A percentile compares a stretch with the other conserved stretches of the same genome.
These are phyloP conservation scores for Blastomyces parvus DNA, from an alignment of 2,329 filamentous ascomycete genomes.

Conservation along the genomic window DNA sequence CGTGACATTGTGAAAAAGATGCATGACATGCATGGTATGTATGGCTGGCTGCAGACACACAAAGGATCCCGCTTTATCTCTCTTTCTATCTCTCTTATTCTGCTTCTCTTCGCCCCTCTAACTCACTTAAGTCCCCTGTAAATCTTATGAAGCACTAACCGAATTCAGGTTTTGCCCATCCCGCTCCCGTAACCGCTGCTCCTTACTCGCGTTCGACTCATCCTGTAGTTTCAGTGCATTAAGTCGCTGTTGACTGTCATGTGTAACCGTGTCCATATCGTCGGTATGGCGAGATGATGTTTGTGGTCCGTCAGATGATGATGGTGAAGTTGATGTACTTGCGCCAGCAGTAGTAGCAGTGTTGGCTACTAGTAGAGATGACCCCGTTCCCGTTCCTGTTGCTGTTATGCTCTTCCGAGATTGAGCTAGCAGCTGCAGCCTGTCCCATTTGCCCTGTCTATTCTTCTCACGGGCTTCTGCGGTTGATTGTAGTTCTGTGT, in stretches of 20 bases:
- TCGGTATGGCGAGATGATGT: conserved; percentile 38
- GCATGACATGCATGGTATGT: not conserved
- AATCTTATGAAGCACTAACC: conserved; percentile 30
- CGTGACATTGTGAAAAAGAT: not conserved
- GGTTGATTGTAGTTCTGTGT: conserved; percentile 90
- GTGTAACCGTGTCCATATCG: conserved; percentile 67
- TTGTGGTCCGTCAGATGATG: conserved; percentile 19
- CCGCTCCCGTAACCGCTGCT: conserved; percentile 39
- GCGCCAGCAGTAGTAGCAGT: conserved; percentile 15
- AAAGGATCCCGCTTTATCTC: not conserved
- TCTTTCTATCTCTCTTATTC: not conserved
- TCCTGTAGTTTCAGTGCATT: conserved; percentile 88
- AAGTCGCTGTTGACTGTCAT: conserved; percentile 76
- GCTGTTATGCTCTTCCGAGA: conserved; percentile 47
- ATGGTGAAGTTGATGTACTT: conserved; percentile 36
- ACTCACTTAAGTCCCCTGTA: not conserved
- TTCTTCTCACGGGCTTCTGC: conserved; percentile 73
- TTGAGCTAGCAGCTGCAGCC: conserved; percentile 69
- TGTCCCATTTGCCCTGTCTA: conserved; percentile 82
- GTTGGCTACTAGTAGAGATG: not conserved
- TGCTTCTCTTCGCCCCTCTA: not conserved
- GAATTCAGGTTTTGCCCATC: conserved; percentile 29
- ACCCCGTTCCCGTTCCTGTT: not conserved
- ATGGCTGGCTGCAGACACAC: not conserved
- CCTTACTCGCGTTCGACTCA: conserved; percentile 44